These are phyloP conservation scores for Diospyros lotus DNA, from an alignment of 148 eudicot species.

Conservation along the genomic window DNA sequence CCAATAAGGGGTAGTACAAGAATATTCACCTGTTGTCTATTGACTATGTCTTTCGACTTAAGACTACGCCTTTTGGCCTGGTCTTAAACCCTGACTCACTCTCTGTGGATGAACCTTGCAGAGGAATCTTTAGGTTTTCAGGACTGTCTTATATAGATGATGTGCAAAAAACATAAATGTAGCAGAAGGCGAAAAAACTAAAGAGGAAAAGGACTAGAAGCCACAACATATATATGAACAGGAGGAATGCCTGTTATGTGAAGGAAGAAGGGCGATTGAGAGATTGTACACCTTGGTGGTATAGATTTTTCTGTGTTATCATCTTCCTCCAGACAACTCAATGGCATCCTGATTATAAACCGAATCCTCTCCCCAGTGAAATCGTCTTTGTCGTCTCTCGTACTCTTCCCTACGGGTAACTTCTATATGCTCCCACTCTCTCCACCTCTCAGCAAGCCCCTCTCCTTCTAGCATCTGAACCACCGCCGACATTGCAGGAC, in stretches of 20 bases:
- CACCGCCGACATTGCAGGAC: conserved; percentile 87
- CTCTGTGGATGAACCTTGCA: not conserved
- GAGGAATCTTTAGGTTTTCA: not conserved
- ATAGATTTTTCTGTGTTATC: not conserved
- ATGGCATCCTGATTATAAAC: conserved; percentile 62
- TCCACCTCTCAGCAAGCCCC: conserved; percentile 93
- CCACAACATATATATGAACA: not conserved
- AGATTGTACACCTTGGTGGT: not conserved
- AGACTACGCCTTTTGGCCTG: not conserved
- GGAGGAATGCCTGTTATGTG: not conserved
- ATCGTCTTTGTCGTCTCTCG: conserved; percentile 68
- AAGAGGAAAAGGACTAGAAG: not conserved
- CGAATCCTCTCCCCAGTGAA: conserved; percentile 85
- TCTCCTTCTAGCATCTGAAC: conserved; percentile 95
- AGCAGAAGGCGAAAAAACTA: not conserved
- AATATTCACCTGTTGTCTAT: no score
- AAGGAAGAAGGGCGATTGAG: not conserved
- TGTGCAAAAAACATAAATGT: not conserved
- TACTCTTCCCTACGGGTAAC: conserved; percentile 64
- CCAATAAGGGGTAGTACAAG: no score
- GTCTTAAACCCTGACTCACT: not conserved
- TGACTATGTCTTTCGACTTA: no score
- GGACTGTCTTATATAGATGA: no score
- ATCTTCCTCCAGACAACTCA: conserved; percentile 87
- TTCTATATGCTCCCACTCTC: conserved; percentile 81